Evolutionary conservation across 2,329 filamentous ascomycete genomes (phyloP), one percentile per base, ranked within the genome.

Genomic region (Penicillium fuscoglaucum): DNA sequence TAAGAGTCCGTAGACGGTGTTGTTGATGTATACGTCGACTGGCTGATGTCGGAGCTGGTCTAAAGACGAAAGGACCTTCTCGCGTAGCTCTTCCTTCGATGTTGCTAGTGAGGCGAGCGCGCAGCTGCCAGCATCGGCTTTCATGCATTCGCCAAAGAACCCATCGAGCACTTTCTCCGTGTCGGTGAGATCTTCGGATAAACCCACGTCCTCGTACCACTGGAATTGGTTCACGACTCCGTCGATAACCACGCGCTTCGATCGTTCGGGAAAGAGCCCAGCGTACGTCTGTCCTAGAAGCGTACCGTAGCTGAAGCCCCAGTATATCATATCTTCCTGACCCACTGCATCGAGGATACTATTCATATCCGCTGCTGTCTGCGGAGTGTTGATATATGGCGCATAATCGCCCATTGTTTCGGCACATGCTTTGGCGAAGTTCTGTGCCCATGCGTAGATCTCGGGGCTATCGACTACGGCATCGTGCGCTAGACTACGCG

Each of bases 361-460:
- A 61, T 81, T 80, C 79, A 83, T 82, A 58, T 83, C 81, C 33
- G 80, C 78, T 10, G 79, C 81, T 0, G 79, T 80, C 64, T 82
- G 80, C 0, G 79, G 80, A 0, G 80, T 82, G 56, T 82, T 81
- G 58, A 82, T 68, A 59, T 82, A 81, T 8, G 61, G 62, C 3
- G 74, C 78, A 59, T 80, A 68, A 48, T 80, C 78, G 0, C 78
- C 79, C 73, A 77, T 78, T 1, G 69, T 79, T 12, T 82, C 79
- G 5, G 64, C 59, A 48, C 80, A 82, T 0, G 77, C 75, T 12
- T 67, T 69, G 4, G 72, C 79, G 49, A 71, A 76, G 56, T 79
- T 80, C 21, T 72, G 64, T 1, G 78, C 68, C 75, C 75, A 79
- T 0, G 77, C 75, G 44, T 72, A 82, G 24, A 78, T 66, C 46